phyloP scores from a whole-genome alignment of 176 grass and related monocot species.

The Oryza punctata region DNA sequence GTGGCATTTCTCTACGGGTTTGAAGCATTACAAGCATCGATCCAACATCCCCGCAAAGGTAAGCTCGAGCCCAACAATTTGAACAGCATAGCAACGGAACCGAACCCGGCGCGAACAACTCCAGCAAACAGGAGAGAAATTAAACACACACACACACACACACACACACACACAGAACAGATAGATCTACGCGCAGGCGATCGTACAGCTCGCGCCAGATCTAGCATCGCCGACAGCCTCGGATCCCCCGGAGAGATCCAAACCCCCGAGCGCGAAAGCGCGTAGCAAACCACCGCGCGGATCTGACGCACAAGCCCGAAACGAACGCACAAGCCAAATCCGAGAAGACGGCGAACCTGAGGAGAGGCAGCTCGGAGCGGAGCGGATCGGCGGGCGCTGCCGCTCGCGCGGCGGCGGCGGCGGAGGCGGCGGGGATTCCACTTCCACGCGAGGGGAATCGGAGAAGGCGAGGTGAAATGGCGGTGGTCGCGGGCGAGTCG shows the following conservation, averaged over 20 bases:
- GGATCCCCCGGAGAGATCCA: neutral
- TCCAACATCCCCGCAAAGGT: neutral
- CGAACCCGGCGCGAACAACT: conserved; percentile 10
- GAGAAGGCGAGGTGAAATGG: neutral
- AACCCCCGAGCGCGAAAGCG: no score
- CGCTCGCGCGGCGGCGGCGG: neutral
- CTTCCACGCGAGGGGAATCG: conserved; percentile 5
- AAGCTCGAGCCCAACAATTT: neutral
- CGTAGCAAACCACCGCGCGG: no score
- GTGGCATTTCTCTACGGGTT: no score
- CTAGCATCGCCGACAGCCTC: conserved; percentile 30
- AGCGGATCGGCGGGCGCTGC: neutral
- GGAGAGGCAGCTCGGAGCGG: conserved; percentile 32
- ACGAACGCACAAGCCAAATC: neutral
- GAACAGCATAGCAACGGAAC: neutral
- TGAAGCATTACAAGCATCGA: neutral
- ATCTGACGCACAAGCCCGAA: neutral
- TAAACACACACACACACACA: no score
- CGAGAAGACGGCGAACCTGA: conserved; percentile 18
- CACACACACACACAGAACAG: no score
- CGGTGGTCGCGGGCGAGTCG: neutral
- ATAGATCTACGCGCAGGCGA: conserved; percentile 24
- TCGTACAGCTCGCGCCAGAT: conserved; percentile 35
- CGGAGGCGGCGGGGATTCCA: conserved; percentile 19
- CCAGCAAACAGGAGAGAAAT: no score